These are phyloP conservation scores for Thalassiosira delicatula DNA, from an alignment of 352 stramenopile genomes.

Conservation along the genomic window DNA sequence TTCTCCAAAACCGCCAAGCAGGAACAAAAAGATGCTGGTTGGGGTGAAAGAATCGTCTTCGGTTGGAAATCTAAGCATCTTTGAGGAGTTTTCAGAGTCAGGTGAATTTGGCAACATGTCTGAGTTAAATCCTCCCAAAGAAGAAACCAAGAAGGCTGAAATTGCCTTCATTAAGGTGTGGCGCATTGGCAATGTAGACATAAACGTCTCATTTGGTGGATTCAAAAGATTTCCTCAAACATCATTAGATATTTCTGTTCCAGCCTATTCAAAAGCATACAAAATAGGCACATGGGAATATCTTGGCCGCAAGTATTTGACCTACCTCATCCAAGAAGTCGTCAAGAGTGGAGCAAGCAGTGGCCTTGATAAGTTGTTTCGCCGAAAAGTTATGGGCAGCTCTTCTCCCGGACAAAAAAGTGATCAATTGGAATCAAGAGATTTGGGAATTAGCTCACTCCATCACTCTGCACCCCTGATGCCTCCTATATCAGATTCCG, in stretches of 20 bases:
- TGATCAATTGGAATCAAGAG: constrained; percentile 26
- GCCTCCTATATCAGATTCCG: constrained; percentile 35
- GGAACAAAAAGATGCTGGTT: constrained; percentile 52
- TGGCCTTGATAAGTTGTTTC: constrained; percentile 50
- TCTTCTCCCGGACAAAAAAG: constrained; percentile 12
- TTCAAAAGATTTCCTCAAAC: constrained; percentile 59
- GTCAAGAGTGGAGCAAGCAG: constrained; percentile 71
- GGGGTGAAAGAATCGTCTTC: constrained; percentile 40
- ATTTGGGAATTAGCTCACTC: constrained; percentile 8
- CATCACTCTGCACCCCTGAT: background rate
- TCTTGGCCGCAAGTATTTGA: constrained; percentile 66
- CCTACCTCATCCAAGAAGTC: constrained; percentile 66
- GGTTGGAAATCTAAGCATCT: background rate
- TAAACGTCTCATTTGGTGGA: constrained; percentile 57
- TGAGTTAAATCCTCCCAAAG: constrained; percentile 30
- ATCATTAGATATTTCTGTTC: constrained; percentile 62
- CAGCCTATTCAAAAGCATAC: constrained; percentile 67
- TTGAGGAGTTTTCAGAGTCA: background rate
- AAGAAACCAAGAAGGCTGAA: constrained; percentile 29
- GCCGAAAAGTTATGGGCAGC: constrained; percentile 47
- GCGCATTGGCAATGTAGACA: constrained; percentile 67
- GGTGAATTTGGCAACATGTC: constrained; percentile 27
- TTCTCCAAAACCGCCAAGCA: constrained; percentile 26
- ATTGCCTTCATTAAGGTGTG: constrained; percentile 68
- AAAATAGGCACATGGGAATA: constrained; percentile 63